Base-by-base conservation (phyloP, 2,329 filamentous ascomycete genomes). In the Paecilomyces variotii region DNA sequence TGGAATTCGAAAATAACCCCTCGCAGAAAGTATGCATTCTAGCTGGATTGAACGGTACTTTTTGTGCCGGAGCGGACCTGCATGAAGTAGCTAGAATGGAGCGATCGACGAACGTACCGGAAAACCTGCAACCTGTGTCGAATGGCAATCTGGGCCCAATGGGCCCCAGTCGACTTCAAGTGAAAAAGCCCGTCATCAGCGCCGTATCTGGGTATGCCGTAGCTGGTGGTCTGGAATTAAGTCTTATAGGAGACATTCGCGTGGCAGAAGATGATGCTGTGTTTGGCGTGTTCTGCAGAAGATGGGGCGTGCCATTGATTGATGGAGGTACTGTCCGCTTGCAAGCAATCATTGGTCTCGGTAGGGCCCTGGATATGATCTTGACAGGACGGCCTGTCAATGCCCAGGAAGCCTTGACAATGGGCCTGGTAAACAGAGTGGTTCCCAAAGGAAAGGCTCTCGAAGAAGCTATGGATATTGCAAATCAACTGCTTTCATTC, bases 271-370 rank as follows among this genome's bases (percentile, higher is more conserved):
- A 82, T 56, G 77, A 80, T 45, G 78, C 80, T 4, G 66, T 82
- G 0, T 82, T 84, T 56, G 82, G 82, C 1, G 77, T 85, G 2
- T 84, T 84, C 62, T 83, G 79, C 65, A 74, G 82, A 1, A 74
- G 81, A 1, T 82, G 74, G 65, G 80, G 82, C 0, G 80, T 82
- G 0, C 80, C 80, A 3, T 66, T 82, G 27, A 78, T 82, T 50
- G 82, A 77, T 28, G 78, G 78, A 5, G 82, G 82, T 0, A 84
- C 81, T 0, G 80, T 84, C 0, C 76, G 82, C 0, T 67, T 84
- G 4, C 80, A 79, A 59, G 74, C 74, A 1, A 73, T 83, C 51
- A 68, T 84, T 24, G 82, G 82, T 0, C 70, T 84, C 0, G 80
- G 81, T 0, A 66, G 80, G 2, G 82, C 82, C 0, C 61, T 84